These are phyloP conservation scores for Populus tremula DNA, from an alignment of 345 rosid species.

Conservation along the genomic window DNA sequence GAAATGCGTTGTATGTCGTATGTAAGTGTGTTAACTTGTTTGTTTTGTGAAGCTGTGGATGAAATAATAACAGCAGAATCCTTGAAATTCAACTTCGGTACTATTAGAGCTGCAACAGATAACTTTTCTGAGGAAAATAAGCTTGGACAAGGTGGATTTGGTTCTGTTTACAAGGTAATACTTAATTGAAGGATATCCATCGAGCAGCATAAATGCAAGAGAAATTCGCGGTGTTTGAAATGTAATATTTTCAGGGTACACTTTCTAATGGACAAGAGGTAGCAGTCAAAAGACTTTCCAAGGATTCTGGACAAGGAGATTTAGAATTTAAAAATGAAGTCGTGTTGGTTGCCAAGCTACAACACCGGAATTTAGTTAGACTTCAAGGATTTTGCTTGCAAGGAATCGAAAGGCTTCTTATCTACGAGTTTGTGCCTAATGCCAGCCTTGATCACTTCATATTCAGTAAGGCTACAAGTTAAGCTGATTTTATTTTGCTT, in stretches of 20 bases:
- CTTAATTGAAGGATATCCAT: neutral
- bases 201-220: neutral
- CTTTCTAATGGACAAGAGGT: slow-evolving; percentile 26
- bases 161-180: slow-evolving; percentile 43
- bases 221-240: neutral
- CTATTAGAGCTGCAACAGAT: slow-evolving; percentile 36
- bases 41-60: neutral
- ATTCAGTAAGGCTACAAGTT: slow-evolving; percentile 24
- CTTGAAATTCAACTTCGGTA: slow-evolving; percentile 25
- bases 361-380: slow-evolving; percentile 39
- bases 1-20: too few relatives aligned
- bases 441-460: slow-evolving; percentile 38
- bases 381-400: slow-evolving; percentile 39
- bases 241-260: slow-evolving; percentile 18
- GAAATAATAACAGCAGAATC: slow-evolving; percentile 15
- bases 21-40: neutral
- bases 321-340: slow-evolving; percentile 40
- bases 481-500: neutral
- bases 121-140: slow-evolving; percentile 37
- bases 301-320: slow-evolving; percentile 28
- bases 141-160: slow-evolving; percentile 55
- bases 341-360: slow-evolving; percentile 32
- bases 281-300: slow-evolving; percentile 39
- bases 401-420: slow-evolving; percentile 38
- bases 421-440: slow-evolving; percentile 43